A percentile compares a stretch with the other conserved stretches of the same genome.
Evolutionary conservation across 441 rosid genomes (phyloP).

Genomic region (Populus trichocarpa): DNA sequence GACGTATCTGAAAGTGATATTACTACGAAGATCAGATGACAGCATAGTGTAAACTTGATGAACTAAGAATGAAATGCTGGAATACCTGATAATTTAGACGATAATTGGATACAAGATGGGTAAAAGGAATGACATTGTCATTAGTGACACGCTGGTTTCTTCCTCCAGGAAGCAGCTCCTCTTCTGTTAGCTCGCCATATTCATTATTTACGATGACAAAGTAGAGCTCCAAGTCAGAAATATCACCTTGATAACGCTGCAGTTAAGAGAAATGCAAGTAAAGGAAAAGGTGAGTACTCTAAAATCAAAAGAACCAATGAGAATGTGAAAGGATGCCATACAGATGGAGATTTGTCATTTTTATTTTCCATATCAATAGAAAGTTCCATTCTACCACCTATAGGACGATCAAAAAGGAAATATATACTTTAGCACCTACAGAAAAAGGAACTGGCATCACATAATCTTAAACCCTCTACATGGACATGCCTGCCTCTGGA

Average conservation of each 20-base stretch:
- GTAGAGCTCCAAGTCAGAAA: constrained; percentile 84
- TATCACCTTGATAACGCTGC: constrained; percentile 86
- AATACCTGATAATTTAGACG: constrained; percentile 88
- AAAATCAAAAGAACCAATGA: background rate
- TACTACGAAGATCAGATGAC: constrained; percentile 1
- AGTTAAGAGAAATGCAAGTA: constrained; percentile 9
- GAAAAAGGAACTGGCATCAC: background rate
- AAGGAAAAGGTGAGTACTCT: background rate
- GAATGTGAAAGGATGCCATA: background rate
- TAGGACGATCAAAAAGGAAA: background rate
- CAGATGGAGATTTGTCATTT: background rate
- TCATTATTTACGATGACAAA: constrained; percentile 93
- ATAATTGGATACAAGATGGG: constrained; percentile 96
- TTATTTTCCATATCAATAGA: background rate
- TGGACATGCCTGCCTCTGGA: background rate
- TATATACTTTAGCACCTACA: background rate
- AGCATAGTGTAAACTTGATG: background rate
- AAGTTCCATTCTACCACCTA: background rate
- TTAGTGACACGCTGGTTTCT: constrained; percentile 74
- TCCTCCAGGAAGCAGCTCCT: constrained; percentile 90
- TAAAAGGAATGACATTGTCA: constrained; percentile 87
- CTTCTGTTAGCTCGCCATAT: constrained; percentile 96
- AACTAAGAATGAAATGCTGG: constrained; percentile 3
- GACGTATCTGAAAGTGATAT: constrained; percentile 71
- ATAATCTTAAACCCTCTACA: background rate